These are phyloP conservation scores for Metschnikowia drakensbergensis DNA, from an alignment of 805 yeast species.

Conservation along the genomic window DNA sequence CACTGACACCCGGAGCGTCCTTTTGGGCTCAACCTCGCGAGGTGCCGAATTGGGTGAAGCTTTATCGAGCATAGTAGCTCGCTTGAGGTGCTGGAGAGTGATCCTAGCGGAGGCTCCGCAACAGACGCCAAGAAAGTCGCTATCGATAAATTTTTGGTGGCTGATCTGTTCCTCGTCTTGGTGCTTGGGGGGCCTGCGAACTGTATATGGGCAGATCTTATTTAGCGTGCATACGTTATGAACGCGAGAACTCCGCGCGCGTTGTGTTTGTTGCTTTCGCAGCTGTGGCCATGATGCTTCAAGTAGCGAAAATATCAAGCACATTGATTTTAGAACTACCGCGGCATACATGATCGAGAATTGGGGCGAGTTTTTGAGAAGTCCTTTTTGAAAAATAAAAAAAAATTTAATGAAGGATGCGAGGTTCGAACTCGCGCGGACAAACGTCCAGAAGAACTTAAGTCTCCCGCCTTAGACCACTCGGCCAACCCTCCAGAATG, in stretches of 20 bases:
- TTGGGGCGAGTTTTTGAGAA: too few species aligned
- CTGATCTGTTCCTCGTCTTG: neutral
- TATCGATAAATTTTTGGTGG: neutral
- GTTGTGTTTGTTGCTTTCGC: neutral
- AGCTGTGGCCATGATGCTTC: neutral
- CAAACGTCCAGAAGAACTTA: conserved; percentile 46
- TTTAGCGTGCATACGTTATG: neutral
- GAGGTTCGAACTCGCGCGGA: conserved; percentile 56
- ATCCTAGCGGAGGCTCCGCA: too few species aligned
- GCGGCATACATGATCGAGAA: too few species aligned
- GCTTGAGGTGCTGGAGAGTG: too few species aligned
- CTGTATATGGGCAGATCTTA: neutral
- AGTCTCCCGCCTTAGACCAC: conserved; percentile 52
- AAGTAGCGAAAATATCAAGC: too few species aligned
- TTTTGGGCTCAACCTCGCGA: neutral
- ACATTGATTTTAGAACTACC: too few species aligned
- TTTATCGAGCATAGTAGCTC: too few species aligned
- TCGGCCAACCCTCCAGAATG: conserved; percentile 55
- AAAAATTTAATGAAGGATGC: conserved; percentile 44
- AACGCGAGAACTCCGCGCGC: neutral
- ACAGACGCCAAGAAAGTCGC: too few species aligned
- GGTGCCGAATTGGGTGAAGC: neutral
- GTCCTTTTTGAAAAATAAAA: neutral
- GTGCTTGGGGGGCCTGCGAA: neutral
- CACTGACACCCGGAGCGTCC: neutral